Conservation (phyloP, 805 yeast genomes). For the Starmerella floricola region DNA sequence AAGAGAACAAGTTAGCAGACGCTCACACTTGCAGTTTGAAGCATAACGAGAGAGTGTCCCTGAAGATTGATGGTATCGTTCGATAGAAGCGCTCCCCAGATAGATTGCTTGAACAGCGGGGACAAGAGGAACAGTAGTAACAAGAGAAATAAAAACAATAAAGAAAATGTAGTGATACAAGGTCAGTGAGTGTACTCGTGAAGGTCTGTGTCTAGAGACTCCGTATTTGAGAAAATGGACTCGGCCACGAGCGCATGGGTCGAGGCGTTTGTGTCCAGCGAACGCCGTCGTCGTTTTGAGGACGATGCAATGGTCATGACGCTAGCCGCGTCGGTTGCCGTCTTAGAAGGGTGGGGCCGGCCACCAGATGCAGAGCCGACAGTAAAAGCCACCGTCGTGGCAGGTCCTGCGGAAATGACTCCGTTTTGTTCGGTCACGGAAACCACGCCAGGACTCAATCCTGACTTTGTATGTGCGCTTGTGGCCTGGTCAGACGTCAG, state of each 20-base stretch:
- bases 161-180: not conserved
- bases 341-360: not conserved
- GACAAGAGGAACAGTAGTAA: not conserved
- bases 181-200: not conserved
- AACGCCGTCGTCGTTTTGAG: constrained; percentile 27
- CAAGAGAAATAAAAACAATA: not conserved
- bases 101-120: too few species aligned
- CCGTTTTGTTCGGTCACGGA: too few species aligned
- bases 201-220: constrained; percentile 1
- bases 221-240: constrained; percentile 14
- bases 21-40: too few species aligned
- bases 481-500: too few species aligned
- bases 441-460: too few species aligned
- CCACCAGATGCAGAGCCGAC: not conserved
- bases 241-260: constrained; percentile 30
- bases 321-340: constrained; percentile 27
- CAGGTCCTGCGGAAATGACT: too few species aligned
- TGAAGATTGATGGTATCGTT: too few species aligned
- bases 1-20: too few species aligned
- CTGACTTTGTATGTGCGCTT: too few species aligned
- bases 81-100: too few species aligned
- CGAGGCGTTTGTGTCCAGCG: constrained; percentile 31
- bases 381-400: not conserved
- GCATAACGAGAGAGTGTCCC: too few species aligned
- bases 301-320: constrained; percentile 31